Percentiles rank a stretch among this genome's conserved stretches.
phyloP scores from a whole-genome alignment of 441 rosid species.

The Breynia disticha region DNA sequence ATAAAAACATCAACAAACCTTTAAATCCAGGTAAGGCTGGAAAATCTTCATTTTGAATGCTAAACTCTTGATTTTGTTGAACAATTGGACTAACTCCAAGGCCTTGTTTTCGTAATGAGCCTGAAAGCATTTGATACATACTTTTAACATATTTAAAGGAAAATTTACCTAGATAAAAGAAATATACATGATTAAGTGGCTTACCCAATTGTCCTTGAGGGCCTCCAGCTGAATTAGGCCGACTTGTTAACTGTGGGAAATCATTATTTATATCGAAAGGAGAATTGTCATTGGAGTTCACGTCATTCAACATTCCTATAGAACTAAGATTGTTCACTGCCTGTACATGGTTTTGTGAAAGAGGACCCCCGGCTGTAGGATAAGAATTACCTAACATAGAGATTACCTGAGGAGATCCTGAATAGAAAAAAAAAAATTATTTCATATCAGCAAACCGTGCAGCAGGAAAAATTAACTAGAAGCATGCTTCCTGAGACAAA shows the following conservation, averaged over 20 bases:
- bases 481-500: background rate
- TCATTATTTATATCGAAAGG: slow-evolving; percentile 91
- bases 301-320: slow-evolving; percentile 84
- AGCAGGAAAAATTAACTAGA: background rate
- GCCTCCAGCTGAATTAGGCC: slow-evolving; percentile 89
- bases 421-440: slow-evolving; percentile 24
- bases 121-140: slow-evolving; percentile 30
- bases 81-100: slow-evolving; percentile 77
- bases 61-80: slow-evolving; percentile 97
- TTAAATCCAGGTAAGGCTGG: slow-evolving; percentile 98
- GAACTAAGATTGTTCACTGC: slow-evolving; percentile 74
- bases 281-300: slow-evolving; percentile 66
- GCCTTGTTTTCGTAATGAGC: slow-evolving; percentile 78
- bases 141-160: slow-evolving; percentile 15
- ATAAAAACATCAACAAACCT: slow-evolving; percentile 34
- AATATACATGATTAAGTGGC: too few species aligned
- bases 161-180: slow-evolving; percentile 11
- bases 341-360: slow-evolving; percentile 83
- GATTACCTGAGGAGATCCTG: slow-evolving; percentile 89
- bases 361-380: slow-evolving; percentile 69
- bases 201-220: slow-evolving; percentile 94
- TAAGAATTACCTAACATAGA: slow-evolving; percentile 76
- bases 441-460: background rate
- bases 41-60: slow-evolving; percentile 98
- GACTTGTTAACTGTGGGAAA: slow-evolving; percentile 86